Base-by-base conservation (phyloP, 345 rosid species). In the Populus nigra region DNA sequence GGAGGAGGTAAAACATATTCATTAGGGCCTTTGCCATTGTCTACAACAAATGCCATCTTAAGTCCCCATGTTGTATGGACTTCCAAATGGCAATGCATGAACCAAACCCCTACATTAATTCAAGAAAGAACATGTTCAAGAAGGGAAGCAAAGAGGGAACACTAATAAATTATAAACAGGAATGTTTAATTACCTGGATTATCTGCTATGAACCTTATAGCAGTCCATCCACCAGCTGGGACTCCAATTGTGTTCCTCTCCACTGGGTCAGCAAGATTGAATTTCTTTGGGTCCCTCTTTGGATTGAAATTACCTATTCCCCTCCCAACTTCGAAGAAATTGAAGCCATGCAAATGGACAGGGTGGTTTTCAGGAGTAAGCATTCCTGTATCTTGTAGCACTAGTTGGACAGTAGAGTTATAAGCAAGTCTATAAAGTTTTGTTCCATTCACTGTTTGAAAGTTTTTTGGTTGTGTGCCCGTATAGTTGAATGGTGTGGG, bases 211-310 rank as follows among this genome's bases (percentile, higher is more conserved):
- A 96, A 96, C 84, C 98, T 83, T 68, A 96, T 91, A 41, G 90
- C 97, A 2, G 87, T 88, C 98, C 97, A 96, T 47, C 99, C 99
- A 41, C 99, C 98, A 8, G 98, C 76, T 20, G 98, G 97, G 35
- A 91, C 98, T 16, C 98, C 94, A 16, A 92, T 78, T 2, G 99
- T 96, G 87, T 93, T 96, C 81, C 99, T 88, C 80, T 96, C 99
- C 27, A 96, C 96, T 3, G 99, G 98, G 77, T 96, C 99, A 7
- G 89, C 87, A 41, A 96, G 89, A 77, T 93, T 93, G 70, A 96
- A 92, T 23, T 84, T 93, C 71, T 82, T 83, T 1, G 91, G 86
- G 72, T 92, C 96, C 35, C 71, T 85, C 63, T 87, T 92, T 1
- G 89, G 82, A 75, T 91, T 86, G 59, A 80, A 96, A 76, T 96